A percentile compares a stretch with the other conserved stretches of the same genome.
These are phyloP conservation scores for Hydrangea macrophylla DNA, from an alignment of 148 eudicot genomes.

Conservation along the genomic window DNA sequence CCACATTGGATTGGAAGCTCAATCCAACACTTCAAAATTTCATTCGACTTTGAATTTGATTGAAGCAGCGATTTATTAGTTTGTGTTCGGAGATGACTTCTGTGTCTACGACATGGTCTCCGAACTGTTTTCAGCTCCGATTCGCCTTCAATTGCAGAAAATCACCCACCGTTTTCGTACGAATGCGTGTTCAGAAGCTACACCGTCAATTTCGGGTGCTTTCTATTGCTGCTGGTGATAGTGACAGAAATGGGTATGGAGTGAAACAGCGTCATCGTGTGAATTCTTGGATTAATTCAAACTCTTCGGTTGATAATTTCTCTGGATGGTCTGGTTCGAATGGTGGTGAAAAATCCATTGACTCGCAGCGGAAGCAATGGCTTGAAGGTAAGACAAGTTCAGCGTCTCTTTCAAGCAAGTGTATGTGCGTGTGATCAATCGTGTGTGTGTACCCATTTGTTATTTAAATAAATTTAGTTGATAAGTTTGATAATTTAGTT, in stretches of 20 bases:
- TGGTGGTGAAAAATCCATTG: slow-evolving; percentile 23
- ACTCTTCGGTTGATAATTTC: slow-evolving; percentile 30
- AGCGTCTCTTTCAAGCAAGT: not conserved
- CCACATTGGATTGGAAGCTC: not conserved
- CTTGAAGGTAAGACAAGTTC: slow-evolving; percentile 47
- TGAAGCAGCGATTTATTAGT: not conserved
- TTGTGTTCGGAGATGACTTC: slow-evolving; percentile 30
- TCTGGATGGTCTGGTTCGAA: slow-evolving; percentile 63
- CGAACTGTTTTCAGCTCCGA: slow-evolving; percentile 64
- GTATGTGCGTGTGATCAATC: too few species aligned
- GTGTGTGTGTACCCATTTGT: not conserved
- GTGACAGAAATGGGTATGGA: slow-evolving; percentile 24
- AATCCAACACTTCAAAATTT: not conserved
- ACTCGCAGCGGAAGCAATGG: slow-evolving; percentile 36
- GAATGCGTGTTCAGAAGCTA: slow-evolving; percentile 29
- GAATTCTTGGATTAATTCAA: slow-evolving; percentile 35
- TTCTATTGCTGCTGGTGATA: slow-evolving; percentile 30
- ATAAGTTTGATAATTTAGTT: slow-evolving; percentile 1
- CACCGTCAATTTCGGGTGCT: slow-evolving; percentile 22
- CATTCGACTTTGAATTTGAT: not conserved
- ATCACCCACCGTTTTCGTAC: slow-evolving; percentile 21
- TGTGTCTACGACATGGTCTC: slow-evolving; percentile 46
- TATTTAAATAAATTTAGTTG: not conserved
- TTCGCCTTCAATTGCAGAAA: slow-evolving; percentile 49
- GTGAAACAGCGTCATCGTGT: slow-evolving; percentile 21